Base-by-base conservation (phyloP, 2,329 filamentous ascomycete species). In the Tolypocladium tropicale region DNA sequence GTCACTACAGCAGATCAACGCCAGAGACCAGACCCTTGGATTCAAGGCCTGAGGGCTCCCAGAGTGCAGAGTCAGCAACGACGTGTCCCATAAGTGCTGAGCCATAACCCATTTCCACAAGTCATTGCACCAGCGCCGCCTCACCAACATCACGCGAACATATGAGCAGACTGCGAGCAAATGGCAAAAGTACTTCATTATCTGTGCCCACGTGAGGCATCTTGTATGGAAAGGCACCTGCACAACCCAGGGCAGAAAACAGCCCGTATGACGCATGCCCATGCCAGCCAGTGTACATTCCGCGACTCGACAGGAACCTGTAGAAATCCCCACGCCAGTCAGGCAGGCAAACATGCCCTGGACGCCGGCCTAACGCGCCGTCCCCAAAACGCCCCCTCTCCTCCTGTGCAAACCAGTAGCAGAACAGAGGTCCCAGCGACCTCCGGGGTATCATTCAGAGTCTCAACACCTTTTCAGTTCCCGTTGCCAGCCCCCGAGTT, bases 401-500 rank as follows among this genome's bases (percentile, higher is more conserved):
- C 28, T 30, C 46, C 28, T 21, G 28, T 33, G 46, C 32, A 37
- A 41, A 11, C 32, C 4, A 53, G 16, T 36, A 55, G 36, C 25
- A 55, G 23, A 50, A 49, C 21, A 55, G 28, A 57, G 23, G 41
- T n/a, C 37, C 33, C 39, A 39, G 32, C 37, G 30, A 37, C 32
- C 36, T 34, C 36, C 16, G 33, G 57, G 55, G 52, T 55, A 55
- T 57, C 51, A 57, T 25, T 48, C 53, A 52, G 36, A 34, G 16
- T 36, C 37, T 33, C 33, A 41, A 39, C 32, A 34, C 36, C 36
- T 30, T n/a, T 11, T 50, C 34, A 52, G 52, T 39, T 50, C 21
- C 53, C 53, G 34, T 56, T 58, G 61, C 25, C 63, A 56, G 59
- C 58, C 46, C 62, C 60, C 2, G 57, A 25, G 56, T 57, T 63